Evolutionary conservation across 148 eudicot genomes (phyloP), one percentile per base, ranked within the genome.

Genomic region (Amaranthus cruentus): DNA sequence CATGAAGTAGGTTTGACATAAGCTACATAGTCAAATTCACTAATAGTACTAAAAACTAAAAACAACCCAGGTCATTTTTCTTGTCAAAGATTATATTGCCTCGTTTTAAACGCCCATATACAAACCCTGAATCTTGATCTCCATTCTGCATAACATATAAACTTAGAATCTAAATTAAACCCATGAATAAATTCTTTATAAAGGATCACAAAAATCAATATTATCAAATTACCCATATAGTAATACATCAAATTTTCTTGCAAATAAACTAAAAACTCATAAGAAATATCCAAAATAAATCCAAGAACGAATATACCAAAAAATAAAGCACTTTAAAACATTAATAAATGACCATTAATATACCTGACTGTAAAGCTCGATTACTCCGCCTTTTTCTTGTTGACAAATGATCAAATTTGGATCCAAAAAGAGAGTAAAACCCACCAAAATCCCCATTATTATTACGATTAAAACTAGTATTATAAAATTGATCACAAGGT

Each of bases 291-390:
- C 77, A 47, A 56, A 10, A 18, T 28, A 74, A 47, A 69, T 77
- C 38, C 38, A 28, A 28, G 38, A 28, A 28, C 38, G 38, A 28
- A 28, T 28, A 28, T 28, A 28, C 38, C 38, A 28, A 28, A 0
- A 28, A 28, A 28, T 2, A 28, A 28, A 28, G 38, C 38, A 28
- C 38, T 28, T 28, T 28, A 28, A 28, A 28, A 2, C 1, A 28
- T 28, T 28, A 28, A 28, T 28, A 28, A 28, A 28, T 28, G 38
- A 28, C 38, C 38, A 28, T 28, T 28, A 28, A 28, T 28, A 63
- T 76, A 87, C 90, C 90, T 15, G 88, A 81, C 15, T 63, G 70
- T 50, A 67, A 14, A 62, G 82, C 81, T 82, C 86, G 86, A 81
- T 80, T 76, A 52, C 9, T 74, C 67, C 84, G 84, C 82, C 83